Percentiles rank a stretch among this genome's conserved stretches.
Evolutionary conservation across 2,329 filamentous ascomycete genomes (phyloP).

Genomic region (Aspergillus ochraceus): DNA sequence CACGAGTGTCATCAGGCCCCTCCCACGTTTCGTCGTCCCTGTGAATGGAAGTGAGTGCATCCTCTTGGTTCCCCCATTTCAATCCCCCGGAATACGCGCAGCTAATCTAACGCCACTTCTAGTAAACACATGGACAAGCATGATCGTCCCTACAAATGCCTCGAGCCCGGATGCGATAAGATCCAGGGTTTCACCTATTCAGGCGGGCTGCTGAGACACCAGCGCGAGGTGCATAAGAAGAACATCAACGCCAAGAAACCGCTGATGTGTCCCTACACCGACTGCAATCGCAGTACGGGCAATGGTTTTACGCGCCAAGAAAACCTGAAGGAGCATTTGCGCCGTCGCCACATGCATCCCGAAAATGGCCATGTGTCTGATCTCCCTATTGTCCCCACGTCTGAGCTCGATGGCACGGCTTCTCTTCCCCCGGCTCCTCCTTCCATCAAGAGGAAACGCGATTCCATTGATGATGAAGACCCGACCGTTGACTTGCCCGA

Average conservation of each 20-base stretch:
- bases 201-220: constrained; percentile 82
- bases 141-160: constrained; percentile 87
- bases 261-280: constrained; percentile 78
- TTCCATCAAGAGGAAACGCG: constrained; percentile 37
- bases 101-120: constrained; percentile 20
- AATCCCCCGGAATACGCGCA: background rate
- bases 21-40: constrained; percentile 74
- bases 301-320: constrained; percentile 91
- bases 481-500: constrained; percentile 26
- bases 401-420: constrained; percentile 32
- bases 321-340: constrained; percentile 89
- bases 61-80: constrained; percentile 23
- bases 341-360: constrained; percentile 73
- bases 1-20: constrained; percentile 66
- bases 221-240: constrained; percentile 90
- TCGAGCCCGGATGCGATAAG: constrained; percentile 80
- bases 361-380: constrained; percentile 34
- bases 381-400: constrained; percentile 29
- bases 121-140: constrained; percentile 99
- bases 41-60: constrained; percentile 84
- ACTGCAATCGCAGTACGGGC: constrained; percentile 85
- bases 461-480: constrained; percentile 32
- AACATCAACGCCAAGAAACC: constrained; percentile 85
- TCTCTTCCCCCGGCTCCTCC: constrained; percentile 28
- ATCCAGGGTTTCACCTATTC: constrained; percentile 94